Evolutionary conservation across 2,329 filamentous ascomycete genomes (phyloP).

Genomic region (Phoma sp.): DNA sequence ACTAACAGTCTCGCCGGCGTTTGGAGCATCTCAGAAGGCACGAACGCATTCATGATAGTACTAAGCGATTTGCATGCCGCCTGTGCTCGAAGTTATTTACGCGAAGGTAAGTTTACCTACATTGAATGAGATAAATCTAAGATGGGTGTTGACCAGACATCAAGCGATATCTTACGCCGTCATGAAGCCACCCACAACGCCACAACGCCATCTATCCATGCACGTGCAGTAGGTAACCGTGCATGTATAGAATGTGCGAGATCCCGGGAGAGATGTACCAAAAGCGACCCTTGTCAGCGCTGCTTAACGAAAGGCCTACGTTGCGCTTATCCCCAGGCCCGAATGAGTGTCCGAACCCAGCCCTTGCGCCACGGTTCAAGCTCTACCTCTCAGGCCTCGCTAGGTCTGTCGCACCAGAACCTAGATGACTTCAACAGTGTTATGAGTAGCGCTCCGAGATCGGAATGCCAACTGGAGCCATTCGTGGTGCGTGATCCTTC

Average conservation of each 20-base stretch:
- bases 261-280: slow-evolving; percentile 15
- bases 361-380: neutral
- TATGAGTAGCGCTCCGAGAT: no score
- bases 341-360: neutral
- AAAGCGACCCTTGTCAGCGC: slow-evolving; percentile 11
- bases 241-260: slow-evolving; percentile 17
- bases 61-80: slow-evolving; percentile 5
- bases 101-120: slow-evolving; percentile 3
- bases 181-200: slow-evolving; percentile 14
- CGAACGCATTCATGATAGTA: slow-evolving; percentile 14
- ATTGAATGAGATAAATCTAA: no score
- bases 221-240: slow-evolving; percentile 2
- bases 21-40: slow-evolving; percentile 16
- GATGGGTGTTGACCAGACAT: neutral
- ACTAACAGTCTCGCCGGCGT: neutral
- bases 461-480: no score
- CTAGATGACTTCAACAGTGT: no score
- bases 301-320: slow-evolving; percentile 10
- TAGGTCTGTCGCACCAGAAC: no score
- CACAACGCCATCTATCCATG: neutral
- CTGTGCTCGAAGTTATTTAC: slow-evolving; percentile 15
- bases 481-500: no score
- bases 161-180: slow-evolving; percentile 15
- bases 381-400: no score
- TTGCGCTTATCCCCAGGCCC: slow-evolving; percentile 11